These are phyloP conservation scores for Ganoderma multipileum DNA, from an alignment of 1,284 basidiomycete species.

Conservation along the genomic window DNA sequence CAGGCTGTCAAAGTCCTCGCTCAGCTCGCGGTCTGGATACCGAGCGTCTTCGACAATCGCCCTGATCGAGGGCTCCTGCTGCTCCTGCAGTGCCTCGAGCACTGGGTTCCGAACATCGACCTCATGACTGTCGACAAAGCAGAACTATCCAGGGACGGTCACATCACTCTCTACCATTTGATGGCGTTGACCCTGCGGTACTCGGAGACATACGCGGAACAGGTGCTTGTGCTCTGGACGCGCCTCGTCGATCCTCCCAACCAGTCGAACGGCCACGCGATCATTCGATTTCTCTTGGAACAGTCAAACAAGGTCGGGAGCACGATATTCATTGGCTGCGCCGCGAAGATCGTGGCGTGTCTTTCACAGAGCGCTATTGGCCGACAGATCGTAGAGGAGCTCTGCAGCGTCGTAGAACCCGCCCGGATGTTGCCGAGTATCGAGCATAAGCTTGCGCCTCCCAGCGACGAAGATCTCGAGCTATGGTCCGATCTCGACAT, in stretches of 20 bases:
- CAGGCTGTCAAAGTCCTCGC: conserved; percentile 74
- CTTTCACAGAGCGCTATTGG: conserved; percentile 84
- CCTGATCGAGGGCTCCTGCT: conserved; percentile 58
- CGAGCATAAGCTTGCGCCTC: conserved; percentile 73
- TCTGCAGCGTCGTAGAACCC: conserved; percentile 87
- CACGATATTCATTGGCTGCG: conserved; percentile 79
- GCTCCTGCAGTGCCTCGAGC: conserved; percentile 76
- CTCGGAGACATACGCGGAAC: conserved; percentile 80
- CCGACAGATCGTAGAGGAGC: conserved; percentile 79
- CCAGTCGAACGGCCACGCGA: conserved; percentile 79
- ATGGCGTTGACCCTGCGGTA: conserved; percentile 87
- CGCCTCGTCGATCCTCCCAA: conserved; percentile 76
- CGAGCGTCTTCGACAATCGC: conserved; percentile 66
- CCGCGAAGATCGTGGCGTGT: conserved; percentile 85
- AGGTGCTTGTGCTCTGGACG: conserved; percentile 85
- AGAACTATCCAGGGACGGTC: conserved; percentile 65
- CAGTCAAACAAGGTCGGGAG: conserved; percentile 88
- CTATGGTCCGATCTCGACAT: conserved; percentile 78
- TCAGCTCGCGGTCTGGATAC: conserved; percentile 79
- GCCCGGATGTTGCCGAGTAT: conserved; percentile 81
- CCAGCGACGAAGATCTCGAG: conserved; percentile 74
- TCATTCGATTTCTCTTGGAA: conserved; percentile 86
- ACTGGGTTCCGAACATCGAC: conserved; percentile 81
- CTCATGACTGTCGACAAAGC: conserved; percentile 69
- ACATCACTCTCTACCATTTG: conserved; percentile 81